Evolutionary conservation across 2,329 filamentous ascomycete species (phyloP).

Genomic region (Colletotrichum limetticola): DNA sequence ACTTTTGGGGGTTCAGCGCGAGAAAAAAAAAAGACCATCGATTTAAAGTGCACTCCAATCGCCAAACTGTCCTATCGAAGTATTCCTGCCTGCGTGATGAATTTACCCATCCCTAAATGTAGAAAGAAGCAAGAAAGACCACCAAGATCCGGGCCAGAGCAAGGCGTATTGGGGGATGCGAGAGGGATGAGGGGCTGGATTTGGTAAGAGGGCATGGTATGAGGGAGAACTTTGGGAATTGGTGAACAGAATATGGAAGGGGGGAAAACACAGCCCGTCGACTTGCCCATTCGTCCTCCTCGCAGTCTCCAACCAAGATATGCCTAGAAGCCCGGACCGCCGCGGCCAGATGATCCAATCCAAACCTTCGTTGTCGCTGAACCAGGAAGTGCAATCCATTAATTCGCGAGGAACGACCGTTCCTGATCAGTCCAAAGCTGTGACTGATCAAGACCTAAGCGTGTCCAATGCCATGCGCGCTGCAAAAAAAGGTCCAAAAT

Average conservation of each 20-base stretch:
- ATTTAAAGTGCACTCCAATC: constrained; percentile 61
- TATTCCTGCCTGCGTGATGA: constrained; percentile 50
- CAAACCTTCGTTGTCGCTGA: constrained; percentile 26
- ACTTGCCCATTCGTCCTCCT: constrained; percentile 12
- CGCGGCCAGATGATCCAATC: constrained; percentile 28
- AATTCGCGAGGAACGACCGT: constrained; percentile 22
- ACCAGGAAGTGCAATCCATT: constrained; percentile 28
- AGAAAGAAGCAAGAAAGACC: constrained; percentile 39
- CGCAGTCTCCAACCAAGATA: neutral
- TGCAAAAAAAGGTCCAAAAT: constrained; percentile 34
- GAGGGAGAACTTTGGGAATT: constrained; percentile 22
- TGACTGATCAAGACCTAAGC: constrained; percentile 30
- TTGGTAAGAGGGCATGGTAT: neutral
- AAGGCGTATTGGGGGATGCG: constrained; percentile 34
- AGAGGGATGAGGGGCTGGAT: constrained; percentile 29
- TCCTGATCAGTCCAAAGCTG: constrained; percentile 23
- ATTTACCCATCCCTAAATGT: constrained; percentile 46
- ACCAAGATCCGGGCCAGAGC: constrained; percentile 34
- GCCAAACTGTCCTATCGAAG: constrained; percentile 62
- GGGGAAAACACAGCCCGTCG: constrained; percentile 31
- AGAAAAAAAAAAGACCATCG: constrained; percentile 41
- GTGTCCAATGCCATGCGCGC: constrained; percentile 35
- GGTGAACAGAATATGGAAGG: constrained; percentile 21
- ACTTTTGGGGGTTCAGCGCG: constrained; percentile 3
- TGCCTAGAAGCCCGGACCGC: constrained; percentile 21